Conservation (phyloP, 768 basidiomycete genomes). For the Kwoniella botswanensis region DNA sequence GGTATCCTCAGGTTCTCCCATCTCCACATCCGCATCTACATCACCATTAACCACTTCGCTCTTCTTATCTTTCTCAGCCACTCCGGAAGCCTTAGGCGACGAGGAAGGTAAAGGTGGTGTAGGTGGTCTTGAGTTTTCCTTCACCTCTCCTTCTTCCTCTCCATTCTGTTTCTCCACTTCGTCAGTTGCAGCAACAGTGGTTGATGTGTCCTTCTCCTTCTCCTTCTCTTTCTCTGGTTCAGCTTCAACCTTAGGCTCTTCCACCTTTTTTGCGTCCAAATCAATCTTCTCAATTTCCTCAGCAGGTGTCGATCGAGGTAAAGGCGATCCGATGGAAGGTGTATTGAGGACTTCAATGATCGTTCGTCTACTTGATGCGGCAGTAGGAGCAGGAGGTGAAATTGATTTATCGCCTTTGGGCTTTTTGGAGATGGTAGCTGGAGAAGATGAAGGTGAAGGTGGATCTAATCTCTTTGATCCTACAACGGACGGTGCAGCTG, state of each 20-base stretch:
- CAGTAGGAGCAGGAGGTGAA: constrained; percentile 14
- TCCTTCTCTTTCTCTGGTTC: neutral
- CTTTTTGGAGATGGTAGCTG: constrained; percentile 26
- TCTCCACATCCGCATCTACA: constrained; percentile 27
- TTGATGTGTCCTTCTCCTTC: neutral
- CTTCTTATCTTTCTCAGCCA: constrained; percentile 3
- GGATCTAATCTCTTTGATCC: constrained; percentile 40
- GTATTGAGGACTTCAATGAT: constrained; percentile 51
- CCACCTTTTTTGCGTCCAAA: constrained; percentile 4
- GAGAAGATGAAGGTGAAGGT: constrained; percentile 38
- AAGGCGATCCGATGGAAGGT: constrained; percentile 32
- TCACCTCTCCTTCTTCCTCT: neutral
- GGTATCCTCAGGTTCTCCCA: constrained; percentile 21
- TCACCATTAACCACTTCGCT: neutral
- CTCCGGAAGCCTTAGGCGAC: neutral
- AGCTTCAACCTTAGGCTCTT: neutral
- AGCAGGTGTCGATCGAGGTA: constrained; percentile 16
- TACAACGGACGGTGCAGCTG: neutral
- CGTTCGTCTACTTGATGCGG: constrained; percentile 28
- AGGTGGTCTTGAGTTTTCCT: constrained; percentile 21
- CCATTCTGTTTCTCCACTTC: neutral
- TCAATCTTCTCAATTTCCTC: neutral
- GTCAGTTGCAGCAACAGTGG: neutral
- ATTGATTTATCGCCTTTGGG: constrained; percentile 21
- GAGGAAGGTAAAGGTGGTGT: constrained; percentile 15